Conservation (phyloP, 2,329 filamentous ascomycete genomes). For the Bipolaris bicolor region DNA sequence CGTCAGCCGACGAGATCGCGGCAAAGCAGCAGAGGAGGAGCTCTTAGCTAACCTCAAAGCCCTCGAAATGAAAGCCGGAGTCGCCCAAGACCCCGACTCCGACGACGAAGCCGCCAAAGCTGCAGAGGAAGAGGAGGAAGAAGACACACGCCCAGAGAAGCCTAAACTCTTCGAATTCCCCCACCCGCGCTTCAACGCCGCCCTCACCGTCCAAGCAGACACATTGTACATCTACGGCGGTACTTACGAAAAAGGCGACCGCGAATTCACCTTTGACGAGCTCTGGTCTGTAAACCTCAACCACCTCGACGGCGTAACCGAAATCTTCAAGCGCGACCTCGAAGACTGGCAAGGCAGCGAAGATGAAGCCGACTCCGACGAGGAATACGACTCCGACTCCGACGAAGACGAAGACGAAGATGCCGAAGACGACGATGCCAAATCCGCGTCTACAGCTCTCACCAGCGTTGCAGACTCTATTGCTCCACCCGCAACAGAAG, state of each 20-base stretch:
- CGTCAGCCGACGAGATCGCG: constrained; percentile 65
- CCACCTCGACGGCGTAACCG: constrained; percentile 91
- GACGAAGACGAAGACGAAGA: constrained; percentile 62
- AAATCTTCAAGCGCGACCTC: constrained; percentile 84
- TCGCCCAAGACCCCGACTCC: constrained; percentile 55
- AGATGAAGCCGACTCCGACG: constrained; percentile 52
- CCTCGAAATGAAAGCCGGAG: constrained; percentile 74
- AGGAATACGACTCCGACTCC: constrained; percentile 56
- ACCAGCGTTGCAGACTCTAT: constrained; percentile 49
- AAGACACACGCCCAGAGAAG: constrained; percentile 61
- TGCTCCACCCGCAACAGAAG: constrained; percentile 33
- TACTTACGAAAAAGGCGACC: constrained; percentile 92
- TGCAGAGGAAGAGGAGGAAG: constrained; percentile 51
- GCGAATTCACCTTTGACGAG: constrained; percentile 95
- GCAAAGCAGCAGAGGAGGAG: constrained; percentile 90
- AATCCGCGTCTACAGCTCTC: constrained; percentile 59
- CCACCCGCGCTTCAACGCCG: constrained; percentile 88
- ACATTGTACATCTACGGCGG: constrained; percentile 93
- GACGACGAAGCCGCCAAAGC: constrained; percentile 36
- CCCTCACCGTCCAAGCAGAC: constrained; percentile 89
- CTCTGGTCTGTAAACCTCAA: constrained; percentile 92
- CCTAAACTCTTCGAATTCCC: constrained; percentile 79
- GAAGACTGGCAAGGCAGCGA: constrained; percentile 76
- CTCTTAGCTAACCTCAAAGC: constrained; percentile 84
- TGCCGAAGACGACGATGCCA: constrained; percentile 60